These are phyloP conservation scores for Ceratobasidium sp. DNA, from an alignment of 1,284 basidiomycete genomes.

Conservation along the genomic window DNA sequence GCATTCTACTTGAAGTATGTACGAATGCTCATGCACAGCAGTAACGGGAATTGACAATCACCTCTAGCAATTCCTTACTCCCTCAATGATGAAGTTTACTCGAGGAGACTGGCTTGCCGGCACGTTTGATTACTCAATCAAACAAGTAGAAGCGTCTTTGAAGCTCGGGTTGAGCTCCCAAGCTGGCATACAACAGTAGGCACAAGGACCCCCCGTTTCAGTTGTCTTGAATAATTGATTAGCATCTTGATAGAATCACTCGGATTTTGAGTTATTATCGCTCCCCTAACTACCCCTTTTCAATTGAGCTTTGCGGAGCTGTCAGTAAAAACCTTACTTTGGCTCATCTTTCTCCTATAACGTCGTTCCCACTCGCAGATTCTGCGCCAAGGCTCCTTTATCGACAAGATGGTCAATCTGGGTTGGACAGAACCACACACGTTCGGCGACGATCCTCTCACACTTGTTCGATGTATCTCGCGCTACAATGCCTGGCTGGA, in stretches of 20 bases:
- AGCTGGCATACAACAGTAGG: too few relatives aligned
- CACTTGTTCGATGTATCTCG: conserved; percentile 52
- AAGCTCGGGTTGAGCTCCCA: not conserved
- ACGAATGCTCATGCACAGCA: not conserved
- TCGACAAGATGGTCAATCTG: conserved; percentile 63
- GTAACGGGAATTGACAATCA: not conserved
- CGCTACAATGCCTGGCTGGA: conserved; percentile 63
- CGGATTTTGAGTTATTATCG: conserved; percentile 45
- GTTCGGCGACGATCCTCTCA: conserved; percentile 45
- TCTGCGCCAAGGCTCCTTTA: conserved; percentile 69
- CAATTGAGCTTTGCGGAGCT: conserved; percentile 50
- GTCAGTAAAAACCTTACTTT: conserved; percentile 50
- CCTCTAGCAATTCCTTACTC: conserved; percentile 6
- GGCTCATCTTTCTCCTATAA: not conserved
- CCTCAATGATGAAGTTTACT: conserved; percentile 15
- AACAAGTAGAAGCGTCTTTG: not conserved
- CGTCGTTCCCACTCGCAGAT: conserved; percentile 46
- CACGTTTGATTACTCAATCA: not conserved
- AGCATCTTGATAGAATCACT: too few relatives aligned
- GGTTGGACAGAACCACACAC: conserved; percentile 65
- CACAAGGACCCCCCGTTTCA: too few relatives aligned
- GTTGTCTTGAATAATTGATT: too few relatives aligned
- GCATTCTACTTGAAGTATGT: conserved; percentile 26
- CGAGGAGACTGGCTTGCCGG: conserved; percentile 22
- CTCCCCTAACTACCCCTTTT: conserved; percentile 47